phyloP scores from a whole-genome alignment of 495 filamentous ascomycete species.

The Penicillium steckii region DNA sequence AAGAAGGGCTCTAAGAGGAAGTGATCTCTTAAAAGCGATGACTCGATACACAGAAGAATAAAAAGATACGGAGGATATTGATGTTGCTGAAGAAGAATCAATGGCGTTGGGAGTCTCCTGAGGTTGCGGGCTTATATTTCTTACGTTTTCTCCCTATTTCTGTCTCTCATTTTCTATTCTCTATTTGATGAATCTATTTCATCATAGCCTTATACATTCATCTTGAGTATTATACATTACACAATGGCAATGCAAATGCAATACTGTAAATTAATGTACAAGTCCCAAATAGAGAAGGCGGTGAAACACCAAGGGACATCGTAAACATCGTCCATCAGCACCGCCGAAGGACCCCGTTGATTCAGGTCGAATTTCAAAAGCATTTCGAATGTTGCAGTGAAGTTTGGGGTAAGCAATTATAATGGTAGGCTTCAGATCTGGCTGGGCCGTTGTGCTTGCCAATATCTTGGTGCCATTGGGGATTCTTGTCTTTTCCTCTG shows the following conservation, averaged over 20 bases:
- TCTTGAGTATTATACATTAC: too few relatives aligned
- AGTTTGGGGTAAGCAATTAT: neutral
- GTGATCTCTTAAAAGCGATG: slow-evolving; percentile 27
- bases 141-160: neutral
- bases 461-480: slow-evolving; percentile 79
- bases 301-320: slow-evolving; percentile 7
- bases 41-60: slow-evolving; percentile 24
- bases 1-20: slow-evolving; percentile 34
- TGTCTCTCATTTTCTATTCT: neutral
- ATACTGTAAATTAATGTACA: neutral
- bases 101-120: slow-evolving; percentile 18
- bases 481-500: slow-evolving; percentile 79
- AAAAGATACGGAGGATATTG: slow-evolving; percentile 13
- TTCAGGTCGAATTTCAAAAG: neutral
- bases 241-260: neutral
- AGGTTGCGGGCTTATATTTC: slow-evolving; percentile 1
- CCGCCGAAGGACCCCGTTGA: neutral
- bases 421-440: slow-evolving; percentile 20
- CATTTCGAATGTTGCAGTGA: neutral
- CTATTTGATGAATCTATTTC: neutral
- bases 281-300: slow-evolving; percentile 12
- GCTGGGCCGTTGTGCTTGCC: slow-evolving; percentile 40
- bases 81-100: neutral
- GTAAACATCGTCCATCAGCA: slow-evolving; percentile 1
- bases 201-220: neutral